Evolutionary conservation across 2,329 filamentous ascomycete genomes (phyloP).

Genomic region (Sclerotinia minor): DNA sequence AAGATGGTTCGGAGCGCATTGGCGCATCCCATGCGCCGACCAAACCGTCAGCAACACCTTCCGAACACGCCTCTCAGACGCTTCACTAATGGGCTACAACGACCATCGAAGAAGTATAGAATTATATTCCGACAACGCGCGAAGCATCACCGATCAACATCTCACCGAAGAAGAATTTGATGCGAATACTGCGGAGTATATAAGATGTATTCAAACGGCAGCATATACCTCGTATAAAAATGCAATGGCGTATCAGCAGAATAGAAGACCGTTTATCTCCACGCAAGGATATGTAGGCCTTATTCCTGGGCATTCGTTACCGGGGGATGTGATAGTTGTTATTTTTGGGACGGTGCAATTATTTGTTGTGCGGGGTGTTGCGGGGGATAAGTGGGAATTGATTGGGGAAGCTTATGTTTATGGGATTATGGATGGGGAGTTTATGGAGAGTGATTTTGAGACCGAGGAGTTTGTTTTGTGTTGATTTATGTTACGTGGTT

Average conservation of each 20-base stretch:
- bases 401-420: conserved; percentile 22
- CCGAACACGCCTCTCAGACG: not conserved
- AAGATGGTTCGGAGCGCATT: conserved; percentile 22
- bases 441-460: not conserved
- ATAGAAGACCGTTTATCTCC: conserved; percentile 24
- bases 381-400: not conserved
- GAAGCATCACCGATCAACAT: not conserved
- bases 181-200: not conserved
- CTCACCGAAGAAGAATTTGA: conserved; percentile 4
- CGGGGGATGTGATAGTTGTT: conserved; percentile 24
- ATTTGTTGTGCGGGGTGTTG: conserved; percentile 22
- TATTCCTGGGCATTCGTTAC: conserved; percentile 1
- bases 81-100: conserved; percentile 6
- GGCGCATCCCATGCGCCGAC: conserved; percentile 25
- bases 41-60: not conserved
- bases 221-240: conserved; percentile 19
- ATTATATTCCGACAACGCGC: conserved; percentile 3
- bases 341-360: conserved; percentile 24
- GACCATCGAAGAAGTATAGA: conserved; percentile 22
- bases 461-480: conserved; percentile 12
- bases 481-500: not conserved
- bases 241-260: conserved; percentile 20
- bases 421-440: conserved; percentile 23
- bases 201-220: not conserved
- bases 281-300: conserved; percentile 26